These are phyloP conservation scores for Pseudogymnoascus sp. DNA, from an alignment of 2,329 filamentous ascomycete genomes.

Conservation along the genomic window DNA sequence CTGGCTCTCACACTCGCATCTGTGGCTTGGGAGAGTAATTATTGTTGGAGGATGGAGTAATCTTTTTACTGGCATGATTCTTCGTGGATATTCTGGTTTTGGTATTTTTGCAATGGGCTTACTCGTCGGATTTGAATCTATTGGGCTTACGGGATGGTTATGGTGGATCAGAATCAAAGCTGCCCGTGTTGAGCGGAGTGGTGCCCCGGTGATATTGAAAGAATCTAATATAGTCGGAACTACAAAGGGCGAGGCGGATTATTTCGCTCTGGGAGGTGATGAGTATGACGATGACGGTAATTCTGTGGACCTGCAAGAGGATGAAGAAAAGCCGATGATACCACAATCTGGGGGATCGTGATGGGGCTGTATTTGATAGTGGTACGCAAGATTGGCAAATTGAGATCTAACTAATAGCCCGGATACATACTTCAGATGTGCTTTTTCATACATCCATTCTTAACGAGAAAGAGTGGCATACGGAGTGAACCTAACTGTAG, in stretches of 20 bases:
- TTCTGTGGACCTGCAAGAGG: neutral
- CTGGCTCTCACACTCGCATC: neutral
- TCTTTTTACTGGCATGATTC: neutral
- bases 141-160: neutral
- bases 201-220: neutral
- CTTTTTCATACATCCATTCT: too few relatives aligned
- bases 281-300: neutral
- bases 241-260: neutral
- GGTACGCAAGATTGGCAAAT: neutral
- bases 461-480: too few relatives aligned
- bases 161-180: neutral
- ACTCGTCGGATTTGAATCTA: neutral
- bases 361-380: neutral
- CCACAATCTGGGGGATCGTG: neutral
- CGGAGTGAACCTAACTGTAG: neutral
- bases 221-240: neutral
- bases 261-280: neutral
- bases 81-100: neutral
- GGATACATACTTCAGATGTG: too few relatives aligned
- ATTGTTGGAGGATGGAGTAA: neutral
- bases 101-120: neutral
- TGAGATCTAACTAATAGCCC: too few relatives aligned
- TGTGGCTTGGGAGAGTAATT: neutral
- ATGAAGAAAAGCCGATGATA: neutral
- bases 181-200: neutral